Conservation (phyloP, 495 filamentous ascomycete species). For the Elaphomyces granulatus region DNA sequence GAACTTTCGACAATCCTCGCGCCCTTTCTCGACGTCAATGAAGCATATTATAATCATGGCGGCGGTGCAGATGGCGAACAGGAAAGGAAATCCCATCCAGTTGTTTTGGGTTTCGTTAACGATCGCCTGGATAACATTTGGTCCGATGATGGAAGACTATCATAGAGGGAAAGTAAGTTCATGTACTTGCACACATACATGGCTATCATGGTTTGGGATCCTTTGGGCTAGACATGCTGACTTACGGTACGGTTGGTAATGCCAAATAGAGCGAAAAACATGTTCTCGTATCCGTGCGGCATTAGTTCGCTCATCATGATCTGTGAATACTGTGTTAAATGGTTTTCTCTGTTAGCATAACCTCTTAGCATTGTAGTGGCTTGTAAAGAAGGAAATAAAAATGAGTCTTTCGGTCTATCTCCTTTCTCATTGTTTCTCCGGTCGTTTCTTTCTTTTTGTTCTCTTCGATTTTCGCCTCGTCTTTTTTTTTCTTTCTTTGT, state of each 20-base stretch:
- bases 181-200: too few species aligned
- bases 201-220: too few species aligned
- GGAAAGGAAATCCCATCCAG: slow-evolving; percentile 39
- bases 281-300: slow-evolving; percentile 36
- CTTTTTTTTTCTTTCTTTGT: too few species aligned
- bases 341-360: too few species aligned
- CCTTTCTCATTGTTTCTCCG: too few species aligned
- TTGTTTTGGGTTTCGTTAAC: slow-evolving; percentile 34
- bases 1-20: slow-evolving; percentile 29
- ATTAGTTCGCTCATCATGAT: slow-evolving; percentile 41
- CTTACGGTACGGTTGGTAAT: slow-evolving; percentile 15
- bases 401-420: too few species aligned
- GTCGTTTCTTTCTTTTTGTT: too few species aligned
- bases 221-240: neutral
- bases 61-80: slow-evolving; percentile 28
- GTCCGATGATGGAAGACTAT: slow-evolving; percentile 37
- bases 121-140: slow-evolving; percentile 36
- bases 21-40: slow-evolving; percentile 33
- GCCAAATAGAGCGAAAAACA: slow-evolving; percentile 39
- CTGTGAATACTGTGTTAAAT: slow-evolving; percentile 28
- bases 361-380: too few species aligned
- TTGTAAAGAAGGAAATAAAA: too few species aligned
- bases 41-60: slow-evolving; percentile 31
- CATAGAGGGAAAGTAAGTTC: neutral
- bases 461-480: too few species aligned